Percentiles rank a stretch among this genome's conserved stretches.
Evolutionary conservation across 345 rosid genomes (phyloP).

Genomic region (Aquilaria yunnanensis): DNA sequence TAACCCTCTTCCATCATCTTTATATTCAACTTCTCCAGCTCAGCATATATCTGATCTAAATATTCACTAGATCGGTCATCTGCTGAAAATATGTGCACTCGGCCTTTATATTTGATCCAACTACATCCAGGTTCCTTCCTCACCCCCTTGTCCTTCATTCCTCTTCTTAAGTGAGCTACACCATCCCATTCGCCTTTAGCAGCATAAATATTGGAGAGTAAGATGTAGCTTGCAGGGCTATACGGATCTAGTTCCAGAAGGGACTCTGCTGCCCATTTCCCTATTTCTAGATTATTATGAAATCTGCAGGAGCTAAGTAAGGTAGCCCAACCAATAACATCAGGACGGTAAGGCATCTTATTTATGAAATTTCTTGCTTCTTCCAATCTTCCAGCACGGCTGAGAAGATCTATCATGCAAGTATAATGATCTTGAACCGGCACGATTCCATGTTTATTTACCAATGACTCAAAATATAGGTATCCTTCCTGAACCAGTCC

Average conservation of each 20-base stretch:
- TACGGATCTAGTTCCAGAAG: constrained; percentile 71
- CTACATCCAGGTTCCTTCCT: constrained; percentile 90
- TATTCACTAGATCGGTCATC: constrained; percentile 73
- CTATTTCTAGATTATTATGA: constrained; percentile 58
- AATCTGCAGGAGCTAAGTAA: constrained; percentile 83
- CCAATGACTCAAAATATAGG: constrained; percentile 61
- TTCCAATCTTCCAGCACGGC: constrained; percentile 83
- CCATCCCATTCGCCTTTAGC: constrained; percentile 58
- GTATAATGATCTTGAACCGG: constrained; percentile 69
- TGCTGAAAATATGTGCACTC: constrained; percentile 67
- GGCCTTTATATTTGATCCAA: constrained; percentile 79
- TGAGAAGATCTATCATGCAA: constrained; percentile 90
- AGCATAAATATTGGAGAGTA: constrained; percentile 76
- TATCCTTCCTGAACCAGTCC: constrained; percentile 80
- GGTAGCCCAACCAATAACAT: constrained; percentile 83
- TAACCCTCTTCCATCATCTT: constrained; percentile 70
- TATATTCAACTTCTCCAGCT: constrained; percentile 52
- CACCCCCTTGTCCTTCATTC: constrained; percentile 69
- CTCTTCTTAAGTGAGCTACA: constrained; percentile 57
- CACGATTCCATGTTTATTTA: constrained; percentile 43
- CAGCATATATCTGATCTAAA: constrained; percentile 59
- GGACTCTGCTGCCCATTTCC: constrained; percentile 81
- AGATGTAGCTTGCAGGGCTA: constrained; percentile 72
- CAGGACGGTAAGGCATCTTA: constrained; percentile 73
- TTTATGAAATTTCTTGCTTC: constrained; percentile 67